phyloP scores from a whole-genome alignment of 768 basidiomycete species.

The Butyriboletus loyo region DNA sequence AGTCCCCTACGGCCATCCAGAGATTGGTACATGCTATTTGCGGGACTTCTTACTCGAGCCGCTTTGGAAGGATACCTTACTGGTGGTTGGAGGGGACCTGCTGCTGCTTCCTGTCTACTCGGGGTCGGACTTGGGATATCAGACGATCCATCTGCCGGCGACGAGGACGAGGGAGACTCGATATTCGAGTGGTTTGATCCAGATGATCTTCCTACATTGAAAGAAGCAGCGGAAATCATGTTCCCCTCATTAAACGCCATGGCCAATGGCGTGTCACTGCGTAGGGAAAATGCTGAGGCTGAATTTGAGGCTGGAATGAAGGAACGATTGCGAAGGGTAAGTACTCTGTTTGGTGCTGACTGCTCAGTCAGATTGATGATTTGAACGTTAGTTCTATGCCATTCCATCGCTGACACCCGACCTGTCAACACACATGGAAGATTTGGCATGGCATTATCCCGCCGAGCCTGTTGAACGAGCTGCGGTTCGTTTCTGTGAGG shows the following conservation, averaged over 20 bases:
- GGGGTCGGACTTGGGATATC: slow-evolving; percentile 63
- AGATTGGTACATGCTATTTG: slow-evolving; percentile 80
- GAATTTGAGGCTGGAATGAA: slow-evolving; percentile 78
- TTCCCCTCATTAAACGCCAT: slow-evolving; percentile 52
- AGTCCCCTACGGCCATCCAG: slow-evolving; percentile 64
- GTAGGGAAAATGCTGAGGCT: slow-evolving; percentile 54
- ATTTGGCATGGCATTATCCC: slow-evolving; percentile 69
- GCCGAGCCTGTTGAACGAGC: slow-evolving; percentile 79
- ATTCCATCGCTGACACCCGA: slow-evolving; percentile 70
- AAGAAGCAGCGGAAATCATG: slow-evolving; percentile 63
- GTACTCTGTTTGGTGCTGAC: slow-evolving; percentile 24
- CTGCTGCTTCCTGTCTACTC: slow-evolving; percentile 67
- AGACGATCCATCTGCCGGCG: slow-evolving; percentile 23
- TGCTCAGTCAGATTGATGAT: slow-evolving; percentile 3
- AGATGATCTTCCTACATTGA: slow-evolving; percentile 68
- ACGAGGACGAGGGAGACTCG: slow-evolving; percentile 32
- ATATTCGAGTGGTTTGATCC: slow-evolving; percentile 65
- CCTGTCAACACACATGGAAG: slow-evolving; percentile 75
- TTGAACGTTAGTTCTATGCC: slow-evolving; percentile 63
- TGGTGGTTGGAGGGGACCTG: slow-evolving; percentile 73
- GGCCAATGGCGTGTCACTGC: slow-evolving; percentile 24
- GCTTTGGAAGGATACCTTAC: slow-evolving; percentile 83
- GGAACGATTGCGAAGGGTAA: slow-evolving; percentile 64
- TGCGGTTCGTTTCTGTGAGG: slow-evolving; percentile 76
- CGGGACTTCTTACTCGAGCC: slow-evolving; percentile 75